phyloP scores from a whole-genome alignment of 2,329 filamentous ascomycete genomes.

The Fusarium sp. region DNA sequence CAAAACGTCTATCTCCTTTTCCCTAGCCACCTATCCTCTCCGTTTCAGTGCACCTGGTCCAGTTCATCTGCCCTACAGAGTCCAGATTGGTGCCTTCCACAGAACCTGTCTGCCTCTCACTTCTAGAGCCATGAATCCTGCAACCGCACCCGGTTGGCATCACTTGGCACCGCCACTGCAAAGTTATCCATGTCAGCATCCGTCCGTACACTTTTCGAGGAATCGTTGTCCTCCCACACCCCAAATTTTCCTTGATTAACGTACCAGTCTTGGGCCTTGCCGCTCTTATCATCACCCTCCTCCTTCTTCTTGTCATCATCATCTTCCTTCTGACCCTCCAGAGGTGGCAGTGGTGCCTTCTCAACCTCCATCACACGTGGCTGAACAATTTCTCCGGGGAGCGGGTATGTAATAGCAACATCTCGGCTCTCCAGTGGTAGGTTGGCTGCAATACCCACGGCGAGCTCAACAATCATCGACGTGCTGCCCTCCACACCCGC shows the following conservation, averaged over 20 bases:
- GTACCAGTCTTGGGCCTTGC: slow-evolving; percentile 62
- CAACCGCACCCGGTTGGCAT: slow-evolving; percentile 72
- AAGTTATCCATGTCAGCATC: slow-evolving; percentile 56
- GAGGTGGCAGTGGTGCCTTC: slow-evolving; percentile 73
- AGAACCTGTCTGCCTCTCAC: slow-evolving; percentile 81
- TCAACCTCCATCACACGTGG: slow-evolving; percentile 88
- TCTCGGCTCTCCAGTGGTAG: slow-evolving; percentile 92
- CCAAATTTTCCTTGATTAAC: slow-evolving; percentile 43
- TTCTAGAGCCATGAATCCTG: slow-evolving; percentile 80
- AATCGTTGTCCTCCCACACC: slow-evolving; percentile 42
- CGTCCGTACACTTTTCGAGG: slow-evolving; percentile 43
- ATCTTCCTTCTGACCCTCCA: slow-evolving; percentile 61
- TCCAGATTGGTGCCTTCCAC: slow-evolving; percentile 81
- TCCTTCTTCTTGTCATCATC: slow-evolving; percentile 55
- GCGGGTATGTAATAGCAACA: slow-evolving; percentile 86
- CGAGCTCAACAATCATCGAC: slow-evolving; percentile 92
- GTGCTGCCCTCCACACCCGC: slow-evolving; percentile 88
- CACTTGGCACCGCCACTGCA: slow-evolving; percentile 56
- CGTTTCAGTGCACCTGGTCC: background rate
- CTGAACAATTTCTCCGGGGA: slow-evolving; percentile 78
- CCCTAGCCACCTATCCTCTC: background rate
- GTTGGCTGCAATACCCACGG: slow-evolving; percentile 86
- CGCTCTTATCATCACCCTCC: slow-evolving; percentile 57
- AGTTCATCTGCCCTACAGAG: slow-evolving; percentile 48
- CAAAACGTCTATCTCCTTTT: slow-evolving; percentile 6